Evolutionary conservation across 2,329 filamentous ascomycete species (phyloP), one percentile per base, ranked within the genome.

Genomic region (Venturia carpophila): DNA sequence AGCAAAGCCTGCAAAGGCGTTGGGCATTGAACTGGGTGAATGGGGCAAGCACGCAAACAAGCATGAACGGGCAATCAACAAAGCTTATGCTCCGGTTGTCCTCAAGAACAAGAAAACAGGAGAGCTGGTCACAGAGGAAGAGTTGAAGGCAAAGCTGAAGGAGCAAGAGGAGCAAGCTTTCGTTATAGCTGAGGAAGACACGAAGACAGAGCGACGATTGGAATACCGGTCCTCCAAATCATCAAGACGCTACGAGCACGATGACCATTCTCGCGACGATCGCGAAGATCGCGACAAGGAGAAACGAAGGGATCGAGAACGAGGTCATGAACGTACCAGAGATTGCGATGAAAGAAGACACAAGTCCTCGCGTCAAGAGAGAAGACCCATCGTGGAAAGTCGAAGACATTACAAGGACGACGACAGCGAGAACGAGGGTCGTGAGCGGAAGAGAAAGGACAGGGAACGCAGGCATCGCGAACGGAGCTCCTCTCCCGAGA

Each of bases 1-100:
- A 3, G 92, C 92, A 13, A 96, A 93, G 72, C 87, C 91, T 71
- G 82, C 91, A 27, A 79, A 81, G 5, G 82, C 81, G 1, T 79
- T 81, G 60, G 83, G 80, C 27, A 83, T 90, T 67, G 90, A 95
- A 69, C 78, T 95, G 21, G 91, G 90, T 1, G 87, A 85, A 1
- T 95, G 90, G 90, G 88, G 92, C 15, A 90, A 89, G 68, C 76
- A 79, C 11, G 79, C 81, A 17, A 75, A 80, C 61, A 75, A 75
- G 43, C 70, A 68, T 27, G 70, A 65, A 63, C 76, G 69, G 70
- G 75, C 72, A 45, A 73, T 71, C 0, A 75, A 79, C 56, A 78
- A 80, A 62, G 77, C 83, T 6, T 88, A 87, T 71, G 85, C 83
- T 68, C 86, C 86, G 0, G 79, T 89, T 1, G 75, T 85, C 64